These are phyloP conservation scores for Colletotrichum neosansevieriae DNA, from an alignment of 2,329 filamentous ascomycete genomes.

Conservation along the genomic window DNA sequence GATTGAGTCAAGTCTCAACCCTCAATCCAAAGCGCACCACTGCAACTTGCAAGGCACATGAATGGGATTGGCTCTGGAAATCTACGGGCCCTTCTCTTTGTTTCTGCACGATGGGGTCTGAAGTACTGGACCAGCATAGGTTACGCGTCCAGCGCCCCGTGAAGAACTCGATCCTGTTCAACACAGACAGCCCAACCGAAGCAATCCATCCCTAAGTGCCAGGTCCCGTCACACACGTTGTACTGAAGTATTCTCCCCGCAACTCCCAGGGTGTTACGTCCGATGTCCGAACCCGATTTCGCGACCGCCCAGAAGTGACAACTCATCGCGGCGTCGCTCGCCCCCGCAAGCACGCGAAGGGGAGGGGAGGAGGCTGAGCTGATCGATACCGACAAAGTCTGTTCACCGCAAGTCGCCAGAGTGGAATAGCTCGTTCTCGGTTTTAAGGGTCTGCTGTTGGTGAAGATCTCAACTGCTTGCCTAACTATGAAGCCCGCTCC, in stretches of 20 bases:
- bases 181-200: too few species aligned
- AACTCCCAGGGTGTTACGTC: neutral
- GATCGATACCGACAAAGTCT: conserved; percentile 8
- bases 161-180: too few species aligned
- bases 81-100: neutral
- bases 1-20: too few species aligned
- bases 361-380: neutral
- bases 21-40: too few species aligned
- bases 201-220: neutral
- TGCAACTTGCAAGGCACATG: neutral
- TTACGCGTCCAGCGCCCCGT: neutral
- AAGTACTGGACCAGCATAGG: too few species aligned
- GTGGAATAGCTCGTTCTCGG: neutral
- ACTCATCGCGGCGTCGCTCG: neutral
- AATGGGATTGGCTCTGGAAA: neutral
- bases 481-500: neutral
- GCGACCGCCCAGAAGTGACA: conserved; percentile 13
- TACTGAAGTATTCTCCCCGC: neutral
- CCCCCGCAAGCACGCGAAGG: neutral
- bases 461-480: neutral
- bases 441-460: neutral
- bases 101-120: too few species aligned
- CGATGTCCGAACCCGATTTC: conserved; percentile 1
- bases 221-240: neutral
- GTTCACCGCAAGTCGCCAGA: neutral